Evolutionary conservation across 2,329 filamentous ascomycete species (phyloP).

Genomic region (Neospermospora avenae): DNA sequence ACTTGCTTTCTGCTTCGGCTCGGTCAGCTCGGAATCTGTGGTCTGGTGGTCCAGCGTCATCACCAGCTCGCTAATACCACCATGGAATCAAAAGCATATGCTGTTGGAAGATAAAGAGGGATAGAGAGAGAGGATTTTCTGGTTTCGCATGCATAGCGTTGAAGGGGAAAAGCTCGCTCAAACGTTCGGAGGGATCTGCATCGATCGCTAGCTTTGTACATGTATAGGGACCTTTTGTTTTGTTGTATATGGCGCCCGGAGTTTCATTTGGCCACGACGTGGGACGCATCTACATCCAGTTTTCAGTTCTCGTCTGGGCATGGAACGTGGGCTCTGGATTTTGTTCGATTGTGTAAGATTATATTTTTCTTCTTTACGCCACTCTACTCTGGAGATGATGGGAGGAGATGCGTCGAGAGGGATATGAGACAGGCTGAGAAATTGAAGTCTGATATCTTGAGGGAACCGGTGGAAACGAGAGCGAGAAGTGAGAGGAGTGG

Average conservation of each 20-base stretch:
- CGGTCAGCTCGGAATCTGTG: not conserved
- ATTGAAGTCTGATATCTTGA: no score
- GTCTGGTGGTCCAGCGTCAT: not conserved
- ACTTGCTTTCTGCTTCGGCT: not conserved
- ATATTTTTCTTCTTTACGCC: constrained; percentile 4
- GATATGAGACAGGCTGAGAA: no score
- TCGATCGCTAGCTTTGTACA: not conserved
- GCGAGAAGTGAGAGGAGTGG: no score
- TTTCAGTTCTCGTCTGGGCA: no score
- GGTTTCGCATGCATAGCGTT: not conserved
- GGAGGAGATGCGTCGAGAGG: no score
- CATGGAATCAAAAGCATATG: no score
- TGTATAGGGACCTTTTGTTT: not conserved
- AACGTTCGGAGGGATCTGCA: not conserved
- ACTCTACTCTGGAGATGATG: constrained; percentile 1
- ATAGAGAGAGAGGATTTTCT: no score
- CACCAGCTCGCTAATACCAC: not conserved
- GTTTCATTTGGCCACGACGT: not conserved
- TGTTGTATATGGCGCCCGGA: constrained; percentile 5
- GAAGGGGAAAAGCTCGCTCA: not conserved
- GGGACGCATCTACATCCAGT: no score
- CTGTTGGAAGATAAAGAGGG: no score
- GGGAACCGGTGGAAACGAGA: no score
- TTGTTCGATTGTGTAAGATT: not conserved
- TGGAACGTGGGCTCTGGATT: not conserved